Conservation (phyloP, 768 basidiomycete species). For the Leccinellum luteum region DNA sequence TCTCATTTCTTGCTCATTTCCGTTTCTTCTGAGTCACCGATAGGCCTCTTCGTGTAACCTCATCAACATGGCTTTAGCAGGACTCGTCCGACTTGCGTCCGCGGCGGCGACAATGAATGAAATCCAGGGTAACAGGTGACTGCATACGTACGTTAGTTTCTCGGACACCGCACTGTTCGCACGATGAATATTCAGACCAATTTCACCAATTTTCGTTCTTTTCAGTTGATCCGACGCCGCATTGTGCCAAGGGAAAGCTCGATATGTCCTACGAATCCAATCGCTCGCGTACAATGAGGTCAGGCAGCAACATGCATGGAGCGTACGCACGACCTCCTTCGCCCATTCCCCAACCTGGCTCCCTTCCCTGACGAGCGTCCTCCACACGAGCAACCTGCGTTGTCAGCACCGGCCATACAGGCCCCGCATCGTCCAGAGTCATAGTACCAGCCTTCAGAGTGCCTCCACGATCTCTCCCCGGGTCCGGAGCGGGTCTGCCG, state of each 20-base stretch:
- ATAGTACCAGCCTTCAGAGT: neutral
- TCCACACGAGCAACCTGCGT: neutral
- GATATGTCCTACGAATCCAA: no score
- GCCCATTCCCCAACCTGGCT: conserved; percentile 44
- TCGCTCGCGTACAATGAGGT: neutral
- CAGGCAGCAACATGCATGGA: neutral
- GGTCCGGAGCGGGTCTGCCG: no score
- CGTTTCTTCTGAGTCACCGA: no score
- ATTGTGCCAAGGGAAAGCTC: no score
- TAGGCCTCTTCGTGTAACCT: conserved; percentile 56
- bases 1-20: no score
- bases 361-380: neutral
- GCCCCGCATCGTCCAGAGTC: neutral
- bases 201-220: neutral
- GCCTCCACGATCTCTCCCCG: neutral
- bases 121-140: neutral
- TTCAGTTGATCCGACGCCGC: neutral
- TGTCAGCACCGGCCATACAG: neutral
- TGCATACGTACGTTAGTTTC: neutral
- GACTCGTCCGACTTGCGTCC: conserved; percentile 15
- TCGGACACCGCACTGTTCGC: neutral
- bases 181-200: neutral
- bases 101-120: conserved; percentile 6
- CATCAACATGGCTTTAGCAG: conserved; percentile 51
- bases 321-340: conserved; percentile 11